Evolutionary conservation across 2,329 filamentous ascomycete genomes (phyloP), one percentile per base, ranked within the genome.

Genomic region (Penicillium sp.): DNA sequence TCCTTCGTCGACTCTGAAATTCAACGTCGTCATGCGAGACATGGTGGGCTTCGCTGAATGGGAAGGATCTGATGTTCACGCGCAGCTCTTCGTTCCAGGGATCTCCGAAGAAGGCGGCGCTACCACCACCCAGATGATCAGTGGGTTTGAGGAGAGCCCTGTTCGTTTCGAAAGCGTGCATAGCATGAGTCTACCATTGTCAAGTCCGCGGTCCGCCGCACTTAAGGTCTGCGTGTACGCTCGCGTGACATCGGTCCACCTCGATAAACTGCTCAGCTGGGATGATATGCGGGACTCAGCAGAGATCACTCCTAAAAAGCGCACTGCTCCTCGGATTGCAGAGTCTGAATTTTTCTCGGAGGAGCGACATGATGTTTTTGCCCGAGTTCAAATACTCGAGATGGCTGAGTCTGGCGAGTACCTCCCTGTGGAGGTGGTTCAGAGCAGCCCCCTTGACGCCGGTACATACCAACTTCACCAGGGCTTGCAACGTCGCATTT

Each of bases 21-120:
- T 99, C 79, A 99, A 98, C 70, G 93, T 98, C 5, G 93, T 98
- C 35, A 96, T 99, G 91, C 93, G 96, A 71, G 92, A 98, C 72
- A 86, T 99, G 78, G 80, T 95, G 38, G 95, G 95, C 1, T 99
- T 99, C 68, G 90, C 95, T 0, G 95, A 99, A 77, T 87, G 94
- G 63, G 95, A 99, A 79, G 95, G 95, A 14, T 96, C 91, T 0
- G 90, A 96, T 66, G 92, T 99, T 31, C 95, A 99, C 76, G 95
- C 92, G 1, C 93, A 98, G 76, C 86, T 99, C n/a, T 98, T 96
- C 72, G 88, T 99, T 39, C 92, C 95, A 5, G 92, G 92, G 7
- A 85, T 96, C 11, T 93, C 91, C 0, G 93, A 95, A 63, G 90
- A 94, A 72, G 92, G 91, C 28, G 93, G 94, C 8, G 92, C 94